Base-by-base conservation (phyloP, 2,329 filamentous ascomycete species). In the Trichoderma guizhouense region DNA sequence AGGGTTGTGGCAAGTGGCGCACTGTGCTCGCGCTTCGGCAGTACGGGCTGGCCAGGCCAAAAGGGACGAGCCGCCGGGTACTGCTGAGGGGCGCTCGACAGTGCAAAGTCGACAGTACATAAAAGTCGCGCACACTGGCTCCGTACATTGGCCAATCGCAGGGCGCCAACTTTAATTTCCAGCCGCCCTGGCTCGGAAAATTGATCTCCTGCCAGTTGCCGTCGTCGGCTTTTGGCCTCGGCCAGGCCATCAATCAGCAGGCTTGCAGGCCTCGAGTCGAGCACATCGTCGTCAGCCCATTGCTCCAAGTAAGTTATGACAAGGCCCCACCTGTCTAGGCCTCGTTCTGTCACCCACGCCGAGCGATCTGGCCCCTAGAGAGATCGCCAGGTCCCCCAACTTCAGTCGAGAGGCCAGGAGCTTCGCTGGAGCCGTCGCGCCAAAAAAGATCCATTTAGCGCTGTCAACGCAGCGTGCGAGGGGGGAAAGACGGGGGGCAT, bases 321-420 rank as follows among this genome's bases (percentile, higher is more conserved):
- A 55, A 57, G 68, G 18, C 64, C 57, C 71, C 71, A 69, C 71
- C 43, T 26, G 26, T 34, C 71, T 62, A 58, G 66, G n/a, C 57
- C 66, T 58, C 67, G 34, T 55, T 70, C 60, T 72, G 66, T 64
- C 47, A 64, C 66, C 21, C 57, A 60, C 66, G 71, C 58, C 64
- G 60, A 72, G 60, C 63, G 71, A 72, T 72, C 71, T 72, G 66
- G 30, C 71, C 51, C 71, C 58, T 69, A 61, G 66, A 72, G 71
- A 69, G 71, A 72, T 72, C 71, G 71, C 66, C 58, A 72, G 71
- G 55, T 47, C 65, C 69, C 64, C 63, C 63, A n/a, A 30, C 55
- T 21, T 26, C 43, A n/a, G 24, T 43, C 43, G 43, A 55, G 57
- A 63, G 43, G 60, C 57, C 65, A 68, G 65, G 65, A 60, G 65